A percentile compares a stretch with the other conserved stretches of the same genome.
These are phyloP conservation scores for Yarrowia sp. DNA, from an alignment of 805 yeast species.

Conservation along the genomic window DNA sequence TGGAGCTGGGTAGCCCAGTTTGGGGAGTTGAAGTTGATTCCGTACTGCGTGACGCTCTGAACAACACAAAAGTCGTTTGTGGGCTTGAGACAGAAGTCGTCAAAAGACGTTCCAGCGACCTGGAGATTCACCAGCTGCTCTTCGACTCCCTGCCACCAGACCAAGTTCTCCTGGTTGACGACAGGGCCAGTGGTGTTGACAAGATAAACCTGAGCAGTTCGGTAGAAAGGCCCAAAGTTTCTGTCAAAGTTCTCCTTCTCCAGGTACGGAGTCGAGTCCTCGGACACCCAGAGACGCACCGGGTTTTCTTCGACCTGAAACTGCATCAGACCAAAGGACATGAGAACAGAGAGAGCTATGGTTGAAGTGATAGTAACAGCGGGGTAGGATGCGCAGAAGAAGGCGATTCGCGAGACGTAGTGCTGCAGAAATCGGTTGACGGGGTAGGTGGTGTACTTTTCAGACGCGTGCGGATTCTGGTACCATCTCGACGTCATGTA, in stretches of 20 bases:
- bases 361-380: conserved; percentile 49
- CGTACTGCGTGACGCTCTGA: conserved; percentile 84
- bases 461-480: conserved; percentile 16
- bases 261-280: conserved; percentile 62
- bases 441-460: conserved; percentile 40
- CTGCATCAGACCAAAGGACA: conserved; percentile 45
- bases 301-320: conserved; percentile 75
- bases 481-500: conserved; percentile 10
- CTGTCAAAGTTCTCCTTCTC: conserved; percentile 70
- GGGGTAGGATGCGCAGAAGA: conserved; percentile 62
- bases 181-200: conserved; percentile 68
- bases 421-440: conserved; percentile 50
- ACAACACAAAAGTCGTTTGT: conserved; percentile 74
- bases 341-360: conserved; percentile 43
- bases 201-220: conserved; percentile 80
- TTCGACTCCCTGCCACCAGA: conserved; percentile 92
- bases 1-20: conserved; percentile 58
- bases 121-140: conserved; percentile 45
- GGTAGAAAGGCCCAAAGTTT: conserved; percentile 86
- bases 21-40: conserved; percentile 47
- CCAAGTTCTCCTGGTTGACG: conserved; percentile 61
- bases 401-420: conserved; percentile 52
- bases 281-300: conserved; percentile 84
- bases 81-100: conserved; percentile 82
- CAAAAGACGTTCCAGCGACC: conserved; percentile 42